Percentiles rank a stretch among this genome's conserved stretches.
Evolutionary conservation across 1,284 basidiomycete species (phyloP).

Genomic region (Pseudozyma tsukubaensis): DNA sequence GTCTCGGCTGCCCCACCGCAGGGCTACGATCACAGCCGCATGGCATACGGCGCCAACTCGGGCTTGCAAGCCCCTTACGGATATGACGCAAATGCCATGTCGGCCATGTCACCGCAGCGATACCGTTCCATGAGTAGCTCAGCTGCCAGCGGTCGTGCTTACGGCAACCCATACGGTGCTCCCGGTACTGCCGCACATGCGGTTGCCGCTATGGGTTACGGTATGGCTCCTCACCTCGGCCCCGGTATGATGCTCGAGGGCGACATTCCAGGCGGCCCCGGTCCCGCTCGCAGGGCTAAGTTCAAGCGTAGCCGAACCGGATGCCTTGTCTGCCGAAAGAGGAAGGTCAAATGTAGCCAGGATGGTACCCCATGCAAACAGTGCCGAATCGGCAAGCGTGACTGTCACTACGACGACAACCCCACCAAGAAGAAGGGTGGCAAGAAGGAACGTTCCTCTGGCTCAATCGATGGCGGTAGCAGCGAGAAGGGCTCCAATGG

Average conservation of each 20-base stretch:
- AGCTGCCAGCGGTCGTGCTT: conserved; percentile 50
- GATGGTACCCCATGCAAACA: conserved; percentile 65
- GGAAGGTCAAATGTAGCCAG: conserved; percentile 64
- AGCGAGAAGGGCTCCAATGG: conserved; percentile 48
- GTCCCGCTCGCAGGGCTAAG: conserved; percentile 55
- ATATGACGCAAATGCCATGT: conserved; percentile 42
- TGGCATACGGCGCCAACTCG: conserved; percentile 45
- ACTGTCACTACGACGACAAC: conserved; percentile 62
- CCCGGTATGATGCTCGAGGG: conserved; percentile 49
- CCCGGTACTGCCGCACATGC: conserved; percentile 46
- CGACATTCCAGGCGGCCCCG: conserved; percentile 47
- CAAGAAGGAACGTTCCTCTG: conserved; percentile 44
- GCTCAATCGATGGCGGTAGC: conserved; percentile 38
- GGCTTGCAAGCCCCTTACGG: conserved; percentile 34
- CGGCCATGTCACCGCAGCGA: conserved; percentile 46
- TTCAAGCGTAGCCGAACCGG: conserved; percentile 62
- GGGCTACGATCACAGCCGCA: conserved; percentile 45
- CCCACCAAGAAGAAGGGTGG: conserved; percentile 54
- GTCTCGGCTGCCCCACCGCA: conserved; percentile 47
- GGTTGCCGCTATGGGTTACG: conserved; percentile 46
- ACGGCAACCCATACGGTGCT: conserved; percentile 36
- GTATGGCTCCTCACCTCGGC: conserved; percentile 46
- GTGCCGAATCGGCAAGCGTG: conserved; percentile 61
- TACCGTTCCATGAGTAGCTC: conserved; percentile 54
- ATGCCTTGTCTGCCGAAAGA: conserved; percentile 62